Evolutionary conservation across 2,329 filamentous ascomycete species (phyloP), one percentile per base, ranked within the genome.

Genomic region (Ophiosphaerella herpotricha): DNA sequence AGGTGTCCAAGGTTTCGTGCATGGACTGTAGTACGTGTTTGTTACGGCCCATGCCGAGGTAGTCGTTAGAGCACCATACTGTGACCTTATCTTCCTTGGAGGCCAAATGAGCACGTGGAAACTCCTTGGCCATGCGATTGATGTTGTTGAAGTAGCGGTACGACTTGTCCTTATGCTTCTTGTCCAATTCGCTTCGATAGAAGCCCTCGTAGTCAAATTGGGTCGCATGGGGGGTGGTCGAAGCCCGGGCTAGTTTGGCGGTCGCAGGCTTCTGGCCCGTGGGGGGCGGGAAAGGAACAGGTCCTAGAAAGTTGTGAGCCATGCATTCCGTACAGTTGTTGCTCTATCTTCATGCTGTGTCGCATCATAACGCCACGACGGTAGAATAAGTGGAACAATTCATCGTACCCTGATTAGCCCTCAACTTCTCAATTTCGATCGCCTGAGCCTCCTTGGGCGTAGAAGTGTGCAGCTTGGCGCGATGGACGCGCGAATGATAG

Each of bases 81-180:
- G 93, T 96, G 50, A 99, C 94, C 45, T 85, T 85, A 60, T 97
- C 91, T 52, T 93, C 87, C 68, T 85, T 84, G 50, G 82, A 85
- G 13, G 89, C 83, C 82, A 95, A 96, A 75, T 99, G 94, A 39
- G 94, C 94, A 58, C 89, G 90, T 26, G 94, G 94, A 57, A 99
- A 99, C 59, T 97, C 91, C 78, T 94, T 90, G 60, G 94, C 94
- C 54, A 99, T 82, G 32, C 94, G 91, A 72, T 99, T 99, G 85
- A 99, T 99, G 81, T 99, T 99, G 83, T 99, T 99, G 82, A 99
- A 99, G 80, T 97, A 97, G 70, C 94, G 90, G 80, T 99, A 99
- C 44, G 92, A 97, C 80, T 97, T 97, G 82, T 99, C 94, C 82
- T 96, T 92, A 83, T 96, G 94, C 80, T 99, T 99, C 84, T 97